Base-by-base conservation (phyloP, 306 rosid genomes). In the Prunus fruticosa region DNA sequence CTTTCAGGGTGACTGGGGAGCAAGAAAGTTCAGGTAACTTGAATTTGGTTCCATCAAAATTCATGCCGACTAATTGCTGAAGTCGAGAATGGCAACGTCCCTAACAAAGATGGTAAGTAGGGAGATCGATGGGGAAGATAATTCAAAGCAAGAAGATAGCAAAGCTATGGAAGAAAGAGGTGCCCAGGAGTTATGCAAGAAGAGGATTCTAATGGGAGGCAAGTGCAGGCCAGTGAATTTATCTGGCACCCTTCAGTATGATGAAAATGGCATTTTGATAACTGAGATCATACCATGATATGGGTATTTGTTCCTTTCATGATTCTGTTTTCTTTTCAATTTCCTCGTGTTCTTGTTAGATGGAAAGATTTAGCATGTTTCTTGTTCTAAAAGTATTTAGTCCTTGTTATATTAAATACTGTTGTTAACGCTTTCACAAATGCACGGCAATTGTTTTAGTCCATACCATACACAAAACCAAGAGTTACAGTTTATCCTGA, bases 121-220 rank as follows among this genome's bases (percentile, higher is more conserved):
- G 71, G 49, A 28, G 53, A 13, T 11, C 4, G 64, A 23, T 69
- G 81, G 49, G 46, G 71, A 0, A 32, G 80, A 38, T 12, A 4
- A 4, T 4, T 49, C 27, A 34, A 25, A 50, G 16, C 28, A 19
- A 19, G 28, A 46, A 19, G 28, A 27, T 27, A 27, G 28, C 28
- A 27, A 27, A 27, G 28, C 28, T 27, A 27, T 27, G 28, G 43
- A 30, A 11, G n/a, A 68, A 46, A 65, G 34, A 4, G 69, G 28
- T 2, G 66, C 51, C 1, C 82, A 52, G 8, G 77, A 74, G 46
- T 69, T 89, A 49, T 91, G 97, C 78, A 89, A 83, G 83, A 91
- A 83, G 84, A 91, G 92, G 81, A 91, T 89, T 76, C 88, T 91
- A 23, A 84, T 86, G 91, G 97, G 97, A 81, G 65, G 38, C 54